Base-by-base conservation (phyloP, 1,284 basidiomycete species). In the Coriolopsis trogii region DNA sequence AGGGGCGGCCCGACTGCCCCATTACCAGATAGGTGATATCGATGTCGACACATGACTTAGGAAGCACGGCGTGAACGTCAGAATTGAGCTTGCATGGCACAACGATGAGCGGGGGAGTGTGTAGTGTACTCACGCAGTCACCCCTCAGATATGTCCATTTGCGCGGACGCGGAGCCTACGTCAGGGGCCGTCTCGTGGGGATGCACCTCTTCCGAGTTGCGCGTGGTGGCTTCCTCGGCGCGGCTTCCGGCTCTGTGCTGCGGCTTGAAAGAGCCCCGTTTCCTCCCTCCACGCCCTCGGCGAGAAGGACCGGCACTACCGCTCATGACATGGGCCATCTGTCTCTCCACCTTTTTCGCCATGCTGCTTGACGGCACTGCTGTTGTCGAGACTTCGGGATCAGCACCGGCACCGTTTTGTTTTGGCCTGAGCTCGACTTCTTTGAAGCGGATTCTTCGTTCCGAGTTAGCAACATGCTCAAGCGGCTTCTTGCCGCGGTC, bases 361-460 rank as follows among this genome's bases (percentile, higher is more conserved):
- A 41, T 30, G 25, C 46, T 52, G 42, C 43, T 55, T 33, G 46
- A 37, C 30, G 55, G 58, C 38, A 47, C 45, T 23, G 41, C 33
- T 29, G 34, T 34, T 15, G 47, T 12, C 13, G 34, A 36, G n/a
- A 28, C 39, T 3, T 48, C 49, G 9, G 54, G 29, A 37, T 33
- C 36, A 9, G 46, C 34, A 12, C 51, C 46, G 7, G 36, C 30
- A 16, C 13, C 30, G 30, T 16, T 41, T 15, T 52, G 48, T 58
- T 80, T 82, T 2, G 75, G 74, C 41, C 70, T 70, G 26, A 86
- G 68, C 40, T 80, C 77, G 4, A 86, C 80, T 63, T 85, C 80
- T 48, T 74, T 77, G 71, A 90, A 89, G 13, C 73, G 75, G 42
- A 89, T 79, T 10, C 87, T 80, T 54, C 81, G 78, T 55, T 82